Evolutionary conservation across 805 yeast species (phyloP).

Genomic region (Lipomyces sp.): DNA sequence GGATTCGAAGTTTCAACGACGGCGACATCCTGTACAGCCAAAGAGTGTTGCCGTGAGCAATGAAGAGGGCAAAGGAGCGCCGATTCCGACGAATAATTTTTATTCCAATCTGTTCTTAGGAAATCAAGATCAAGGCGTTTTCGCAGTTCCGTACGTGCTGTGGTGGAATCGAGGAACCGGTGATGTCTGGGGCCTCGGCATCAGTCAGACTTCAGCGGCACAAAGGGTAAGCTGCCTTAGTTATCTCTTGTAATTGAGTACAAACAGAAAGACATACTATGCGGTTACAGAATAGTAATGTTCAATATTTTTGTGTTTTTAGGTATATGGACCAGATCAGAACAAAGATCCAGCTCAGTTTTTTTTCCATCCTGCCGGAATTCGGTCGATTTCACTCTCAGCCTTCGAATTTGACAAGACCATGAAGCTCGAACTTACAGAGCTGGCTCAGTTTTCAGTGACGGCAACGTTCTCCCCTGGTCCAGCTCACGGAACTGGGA

Average conservation of each 20-base stretch:
- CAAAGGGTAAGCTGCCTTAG: conserved; percentile 42
- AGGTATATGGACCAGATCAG: conserved; percentile 45
- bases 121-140: conserved; percentile 53
- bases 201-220: conserved; percentile 52
- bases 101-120: conserved; percentile 62
- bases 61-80: conserved; percentile 21
- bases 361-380: conserved; percentile 55
- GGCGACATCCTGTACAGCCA: conserved; percentile 23
- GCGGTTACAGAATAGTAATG: too few species aligned
- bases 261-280: too few species aligned
- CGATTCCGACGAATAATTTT: conserved; percentile 72
- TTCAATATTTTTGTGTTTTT: too few species aligned
- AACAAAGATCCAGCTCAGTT: conserved; percentile 43
- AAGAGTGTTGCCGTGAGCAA: conserved; percentile 4
- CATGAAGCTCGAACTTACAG: conserved; percentile 31
- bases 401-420: conserved; percentile 48
- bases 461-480: conserved; percentile 22
- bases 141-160: conserved; percentile 65
- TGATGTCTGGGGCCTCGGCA: conserved; percentile 44
- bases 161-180: conserved; percentile 46
- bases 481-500: conserved; percentile 13
- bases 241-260: not conserved
- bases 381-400: conserved; percentile 55
- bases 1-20: conserved; percentile 17
- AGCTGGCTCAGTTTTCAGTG: conserved; percentile 30